A percentile compares a stretch with the other conserved stretches of the same genome.
phyloP scores from a whole-genome alignment of 176 grass and related monocot genomes.

The Melocanna baccifera region DNA sequence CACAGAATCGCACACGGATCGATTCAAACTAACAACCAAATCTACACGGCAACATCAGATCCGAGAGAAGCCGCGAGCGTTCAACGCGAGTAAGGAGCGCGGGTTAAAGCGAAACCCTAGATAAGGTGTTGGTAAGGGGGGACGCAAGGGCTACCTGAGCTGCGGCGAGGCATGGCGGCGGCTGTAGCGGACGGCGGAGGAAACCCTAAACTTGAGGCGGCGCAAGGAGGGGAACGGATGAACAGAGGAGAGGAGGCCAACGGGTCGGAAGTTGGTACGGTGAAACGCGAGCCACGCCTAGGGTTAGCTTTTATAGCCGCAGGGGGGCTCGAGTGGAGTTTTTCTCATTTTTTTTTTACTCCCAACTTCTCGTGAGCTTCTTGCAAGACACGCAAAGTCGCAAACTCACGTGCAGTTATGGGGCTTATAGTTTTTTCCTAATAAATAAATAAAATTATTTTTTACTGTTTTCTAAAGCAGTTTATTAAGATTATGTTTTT shows the following conservation, averaged over 20 bases:
- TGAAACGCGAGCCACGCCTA: neutral
- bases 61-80: neutral
- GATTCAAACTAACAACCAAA: neutral
- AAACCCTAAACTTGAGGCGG: conserved; percentile 63
- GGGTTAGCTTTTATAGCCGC: conserved; percentile 41
- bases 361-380: neutral
- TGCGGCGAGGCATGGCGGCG: conserved; percentile 68
- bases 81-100: neutral
- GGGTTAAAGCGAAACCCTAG: neutral
- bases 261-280: neutral
- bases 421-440: too few relatives aligned
- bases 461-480: too few relatives aligned
- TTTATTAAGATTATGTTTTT: too few relatives aligned
- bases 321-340: neutral
- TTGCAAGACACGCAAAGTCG: conserved; percentile 22
- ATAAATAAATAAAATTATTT: too few relatives aligned
- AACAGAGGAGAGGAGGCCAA: neutral
- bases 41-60: neutral
- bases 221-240: neutral
- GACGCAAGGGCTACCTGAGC: conserved; percentile 36
- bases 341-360: neutral
- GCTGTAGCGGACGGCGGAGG: neutral
- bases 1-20: neutral
- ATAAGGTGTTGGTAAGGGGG: too few relatives aligned
- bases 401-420: neutral